Base-by-base conservation (phyloP, 1,139 yeast genomes). In the Saccharomyces hybrid region DNA sequence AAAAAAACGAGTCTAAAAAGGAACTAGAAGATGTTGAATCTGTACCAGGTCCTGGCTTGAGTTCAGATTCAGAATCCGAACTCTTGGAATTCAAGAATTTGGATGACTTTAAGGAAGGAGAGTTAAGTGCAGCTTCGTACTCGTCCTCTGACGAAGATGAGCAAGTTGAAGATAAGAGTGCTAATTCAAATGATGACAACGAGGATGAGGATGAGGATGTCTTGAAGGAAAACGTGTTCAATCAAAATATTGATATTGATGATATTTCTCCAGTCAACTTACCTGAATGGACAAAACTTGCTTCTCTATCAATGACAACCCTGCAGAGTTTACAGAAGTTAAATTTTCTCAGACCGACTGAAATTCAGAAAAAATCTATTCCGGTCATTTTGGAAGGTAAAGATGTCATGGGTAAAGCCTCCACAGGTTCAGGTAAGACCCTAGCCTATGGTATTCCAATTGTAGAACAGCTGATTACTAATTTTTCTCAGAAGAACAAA, bases 371-470 rank as follows among this genome's bases (percentile, higher is more conserved):
- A 58, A 75, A 75, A 57, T 76, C 93, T n/a, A 84, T 93, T 53
- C 96, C 98, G 1, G 68, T 77, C 32, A 89, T 95, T 2, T 60
- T 88, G 12, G 74, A 77, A 38, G 95, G 93, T 4, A 78, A 77
- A 51, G 98, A 93, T 70, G 81, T 93, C 8, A 82, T 95, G 61
- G 99, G 99, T 55, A 95, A 93, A 66, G 99, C 99, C 9, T 86
- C 95, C 7, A 95, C 99, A 0, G 99, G 99, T 69, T 89, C 96
- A 0, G 99, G 99, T 77, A 93, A 93, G 68, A 93, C 99, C 0
- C 75, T 91, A 55, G 99, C 99, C 0, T 93, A 89, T 68, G 97
- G 97, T 51, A 81, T 93, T 27, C 98, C 99, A n/a, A 85, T 95
- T 28, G 71, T 93, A 56, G 96, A 95, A 66, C 79, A 78, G 54